Evolutionary conservation across 805 yeast species (phyloP).

Genomic region (Sugiyamaella floridensis): DNA sequence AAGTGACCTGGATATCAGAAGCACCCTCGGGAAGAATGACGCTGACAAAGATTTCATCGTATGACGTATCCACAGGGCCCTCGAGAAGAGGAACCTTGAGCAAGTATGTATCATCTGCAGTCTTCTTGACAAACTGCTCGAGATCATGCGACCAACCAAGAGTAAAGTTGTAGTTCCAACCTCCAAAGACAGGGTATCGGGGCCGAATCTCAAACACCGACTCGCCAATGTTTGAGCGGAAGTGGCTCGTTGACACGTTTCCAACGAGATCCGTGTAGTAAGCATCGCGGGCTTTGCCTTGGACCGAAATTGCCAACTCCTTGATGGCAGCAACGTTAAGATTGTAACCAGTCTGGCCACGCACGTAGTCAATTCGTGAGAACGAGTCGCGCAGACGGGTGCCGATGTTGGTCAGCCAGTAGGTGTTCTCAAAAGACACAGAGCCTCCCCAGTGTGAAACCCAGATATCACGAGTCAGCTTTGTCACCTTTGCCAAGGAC

Average conservation of each 20-base stretch:
- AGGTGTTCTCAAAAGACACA: conserved; percentile 74
- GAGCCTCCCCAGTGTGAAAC: conserved; percentile 76
- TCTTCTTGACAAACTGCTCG: conserved; percentile 42
- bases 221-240: conserved; percentile 23
- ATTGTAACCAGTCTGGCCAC: conserved; percentile 39
- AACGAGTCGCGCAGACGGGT: conserved; percentile 56
- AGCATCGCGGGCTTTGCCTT: conserved; percentile 49
- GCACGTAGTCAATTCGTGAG: conserved; percentile 72
- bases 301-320: conserved; percentile 52
- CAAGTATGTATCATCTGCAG: conserved; percentile 45
- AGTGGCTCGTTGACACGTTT: conserved; percentile 72
- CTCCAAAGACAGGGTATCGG: conserved; percentile 91
- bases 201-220: conserved; percentile 60
- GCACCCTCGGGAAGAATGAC: conserved; percentile 88
- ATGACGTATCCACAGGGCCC: conserved; percentile 64
- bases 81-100: conserved; percentile 64
- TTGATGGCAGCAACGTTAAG: conserved; percentile 54
- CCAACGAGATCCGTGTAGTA: conserved; percentile 90
- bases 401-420: conserved; percentile 70
- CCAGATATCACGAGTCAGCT: conserved; percentile 73
- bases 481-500: conserved; percentile 57
- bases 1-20: conserved; percentile 47
- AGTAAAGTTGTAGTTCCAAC: conserved; percentile 93
- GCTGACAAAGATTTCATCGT: conserved; percentile 52
- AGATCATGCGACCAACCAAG: conserved; percentile 81